phyloP scores from a whole-genome alignment of 495 filamentous ascomycete genomes.

The Terfezia claveryi region DNA sequence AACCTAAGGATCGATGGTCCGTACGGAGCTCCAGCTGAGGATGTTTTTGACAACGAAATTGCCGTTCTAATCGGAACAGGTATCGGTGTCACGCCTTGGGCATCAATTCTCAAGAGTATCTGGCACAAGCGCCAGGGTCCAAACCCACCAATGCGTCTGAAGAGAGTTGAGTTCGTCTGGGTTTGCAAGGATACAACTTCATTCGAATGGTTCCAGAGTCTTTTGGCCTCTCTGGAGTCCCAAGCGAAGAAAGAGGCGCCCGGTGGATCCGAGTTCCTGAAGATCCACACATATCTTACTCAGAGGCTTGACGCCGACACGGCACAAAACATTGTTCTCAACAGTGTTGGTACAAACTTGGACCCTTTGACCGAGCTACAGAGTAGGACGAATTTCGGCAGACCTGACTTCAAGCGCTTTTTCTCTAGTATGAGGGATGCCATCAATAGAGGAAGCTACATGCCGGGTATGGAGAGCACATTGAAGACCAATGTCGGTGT shows the following conservation, averaged over 20 bases:
- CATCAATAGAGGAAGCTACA: conserved; percentile 63
- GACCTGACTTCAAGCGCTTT: conserved; percentile 69
- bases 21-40: conserved; percentile 90
- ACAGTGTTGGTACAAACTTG: conserved; percentile 64
- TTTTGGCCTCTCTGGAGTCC: conserved; percentile 74
- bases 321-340: conserved; percentile 87
- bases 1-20: conserved; percentile 76
- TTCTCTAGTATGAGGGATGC: conserved; percentile 74
- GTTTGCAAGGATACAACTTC: conserved; percentile 88
- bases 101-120: conserved; percentile 93
- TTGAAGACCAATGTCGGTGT: conserved; percentile 74
- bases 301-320: conserved; percentile 80
- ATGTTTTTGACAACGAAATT: conserved; percentile 96
- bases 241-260: conserved; percentile 50
- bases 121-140: conserved; percentile 78
- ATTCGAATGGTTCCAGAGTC: conserved; percentile 96
- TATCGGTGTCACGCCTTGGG: conserved; percentile 96
- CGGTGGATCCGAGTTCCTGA: conserved; percentile 62
- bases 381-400: conserved; percentile 80
- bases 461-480: conserved; percentile 52
- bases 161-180: conserved; percentile 98
- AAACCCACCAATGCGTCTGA: conserved; percentile 66
- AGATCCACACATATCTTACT: conserved; percentile 95
- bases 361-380: conserved; percentile 86
- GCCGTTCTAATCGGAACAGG: conserved; percentile 91